Evolutionary conservation across 495 filamentous ascomycete genomes (phyloP), one percentile per base, ranked within the genome.

Genomic region (Aspergillus haitiensis): DNA sequence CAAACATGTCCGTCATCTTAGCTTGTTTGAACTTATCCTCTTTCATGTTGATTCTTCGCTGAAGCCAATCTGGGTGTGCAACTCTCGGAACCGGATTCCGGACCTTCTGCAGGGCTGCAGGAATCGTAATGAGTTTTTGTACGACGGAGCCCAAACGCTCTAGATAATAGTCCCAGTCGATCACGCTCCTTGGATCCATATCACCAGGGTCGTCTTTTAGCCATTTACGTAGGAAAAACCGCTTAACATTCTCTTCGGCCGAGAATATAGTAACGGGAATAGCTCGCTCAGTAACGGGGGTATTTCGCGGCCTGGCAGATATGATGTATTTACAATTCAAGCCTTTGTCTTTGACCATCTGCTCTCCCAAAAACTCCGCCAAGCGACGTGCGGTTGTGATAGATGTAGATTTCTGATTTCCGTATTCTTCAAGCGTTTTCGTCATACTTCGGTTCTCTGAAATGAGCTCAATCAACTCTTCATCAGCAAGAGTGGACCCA

Each of bases 311-410:
- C 62, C 81, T 86, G 7, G 91, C 82, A 42, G 92, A 95, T 63
- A 99, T 97, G 73, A 99, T 96, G 72, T 96, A 99, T 72, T 98
- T 98, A 86, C 94, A 99, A 73, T 98, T 98, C 64, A 99, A 74
- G 13, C 94, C 94, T 72, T 97, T 98, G 72, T 99, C 94, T 66
- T 99, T 99, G 63, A 96, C 84, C 94, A 99, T 99, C 68, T 97
- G 93, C 71, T 96, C 92, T 12, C 94, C 94, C 50, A 99, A 72
- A 69, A 99, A 99, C 66, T 98, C 95, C 32, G 94, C 94, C 15
- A 99, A 75, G 48, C 94, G 90, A 66, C 87, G 92, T n/a, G 94
- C 94, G 0, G 94, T 99, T 1, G 94, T 99, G 70, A 99, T 99
- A 2, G 94, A 96, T 7, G 94, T 97, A 0, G 93, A 97, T 71